Conservation (phyloP, 768 basidiomycete species). For the Crassisporium funariophilum region DNA sequence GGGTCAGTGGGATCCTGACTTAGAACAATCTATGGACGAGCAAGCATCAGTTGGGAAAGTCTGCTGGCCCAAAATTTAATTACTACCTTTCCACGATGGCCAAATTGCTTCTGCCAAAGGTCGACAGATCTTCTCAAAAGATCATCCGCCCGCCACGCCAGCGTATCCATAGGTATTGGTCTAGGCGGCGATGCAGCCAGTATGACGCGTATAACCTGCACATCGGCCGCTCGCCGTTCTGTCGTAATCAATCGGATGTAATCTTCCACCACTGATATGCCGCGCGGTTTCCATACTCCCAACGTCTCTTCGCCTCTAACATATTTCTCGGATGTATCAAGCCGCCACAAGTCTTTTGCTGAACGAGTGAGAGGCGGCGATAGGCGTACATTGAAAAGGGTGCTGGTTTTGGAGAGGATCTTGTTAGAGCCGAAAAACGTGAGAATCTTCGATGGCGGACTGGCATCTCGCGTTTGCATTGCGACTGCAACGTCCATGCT, state of each 20-base stretch:
- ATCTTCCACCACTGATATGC: slow-evolving; percentile 88
- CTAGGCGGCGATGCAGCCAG: slow-evolving; percentile 57
- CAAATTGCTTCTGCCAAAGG: slow-evolving; percentile 86
- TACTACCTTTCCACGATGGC: slow-evolving; percentile 72
- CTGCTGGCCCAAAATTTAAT: slow-evolving; percentile 3
- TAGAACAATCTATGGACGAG: slow-evolving; percentile 64
- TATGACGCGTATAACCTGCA: slow-evolving; percentile 84
- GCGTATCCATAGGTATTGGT: slow-evolving; percentile 50
- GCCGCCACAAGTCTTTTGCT: slow-evolving; percentile 87
- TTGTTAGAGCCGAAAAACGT: slow-evolving; percentile 79
- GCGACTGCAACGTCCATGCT: slow-evolving; percentile 83
- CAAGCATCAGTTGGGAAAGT: slow-evolving; percentile 17
- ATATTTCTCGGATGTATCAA: slow-evolving; percentile 95
- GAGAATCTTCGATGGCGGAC: slow-evolving; percentile 76
- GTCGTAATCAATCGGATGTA: slow-evolving; percentile 71
- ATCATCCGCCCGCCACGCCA: slow-evolving; percentile 67
- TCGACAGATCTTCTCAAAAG: slow-evolving; percentile 66
- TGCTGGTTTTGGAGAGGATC: slow-evolving; percentile 75
- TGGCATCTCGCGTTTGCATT: slow-evolving; percentile 83
- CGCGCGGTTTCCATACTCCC: slow-evolving; percentile 83
- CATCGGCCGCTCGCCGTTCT: slow-evolving; percentile 81
- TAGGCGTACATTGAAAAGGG: slow-evolving; percentile 81
- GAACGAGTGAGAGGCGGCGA: slow-evolving; percentile 85
- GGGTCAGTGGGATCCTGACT: slow-evolving; percentile 68
- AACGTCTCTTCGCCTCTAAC: slow-evolving; percentile 90